Percentiles rank a stretch among this genome's conserved stretches.
phyloP scores from a whole-genome alignment of 2,329 filamentous ascomycete genomes.

The Trichoderma harzianum region DNA sequence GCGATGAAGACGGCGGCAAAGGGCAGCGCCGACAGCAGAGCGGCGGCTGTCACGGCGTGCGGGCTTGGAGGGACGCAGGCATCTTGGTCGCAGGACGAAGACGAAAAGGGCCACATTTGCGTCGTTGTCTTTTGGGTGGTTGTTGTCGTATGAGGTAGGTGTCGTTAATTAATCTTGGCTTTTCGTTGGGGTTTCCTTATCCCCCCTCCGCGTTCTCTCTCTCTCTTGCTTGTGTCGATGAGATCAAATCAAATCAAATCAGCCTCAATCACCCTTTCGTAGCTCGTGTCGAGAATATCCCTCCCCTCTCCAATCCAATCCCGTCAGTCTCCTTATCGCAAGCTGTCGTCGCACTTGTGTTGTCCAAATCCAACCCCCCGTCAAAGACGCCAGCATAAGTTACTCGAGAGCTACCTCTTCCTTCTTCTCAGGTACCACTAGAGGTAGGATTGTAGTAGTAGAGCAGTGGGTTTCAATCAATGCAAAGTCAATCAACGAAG shows the following conservation, averaged over 20 bases:
- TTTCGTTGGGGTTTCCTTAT: background rate
- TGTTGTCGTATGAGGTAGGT: background rate
- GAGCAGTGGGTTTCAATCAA: background rate
- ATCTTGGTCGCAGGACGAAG: slow-evolving; percentile 52
- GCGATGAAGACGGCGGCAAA: slow-evolving; percentile 68
- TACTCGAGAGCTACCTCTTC: background rate
- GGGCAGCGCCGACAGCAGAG: slow-evolving; percentile 61
- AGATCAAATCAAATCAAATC: background rate
- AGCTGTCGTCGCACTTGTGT: background rate
- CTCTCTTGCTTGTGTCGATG: background rate
- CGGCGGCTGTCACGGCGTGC: slow-evolving; percentile 40
- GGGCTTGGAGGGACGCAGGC: slow-evolving; percentile 49
- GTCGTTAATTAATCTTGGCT: background rate
- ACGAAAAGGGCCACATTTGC: slow-evolving; percentile 40
- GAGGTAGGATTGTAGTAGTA: background rate
- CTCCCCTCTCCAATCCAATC: background rate
- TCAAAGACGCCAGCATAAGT: background rate
- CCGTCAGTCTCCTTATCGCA: background rate
- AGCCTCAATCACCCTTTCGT: background rate
- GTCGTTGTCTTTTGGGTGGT: background rate
- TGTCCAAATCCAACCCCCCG: background rate
- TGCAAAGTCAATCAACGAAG: background rate
- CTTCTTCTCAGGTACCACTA: background rate
- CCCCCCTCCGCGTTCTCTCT: background rate
- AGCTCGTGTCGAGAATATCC: background rate